Evolutionary conservation across 1,139 yeast genomes (phyloP).

Genomic region (Torulaspora pretoriensis): DNA sequence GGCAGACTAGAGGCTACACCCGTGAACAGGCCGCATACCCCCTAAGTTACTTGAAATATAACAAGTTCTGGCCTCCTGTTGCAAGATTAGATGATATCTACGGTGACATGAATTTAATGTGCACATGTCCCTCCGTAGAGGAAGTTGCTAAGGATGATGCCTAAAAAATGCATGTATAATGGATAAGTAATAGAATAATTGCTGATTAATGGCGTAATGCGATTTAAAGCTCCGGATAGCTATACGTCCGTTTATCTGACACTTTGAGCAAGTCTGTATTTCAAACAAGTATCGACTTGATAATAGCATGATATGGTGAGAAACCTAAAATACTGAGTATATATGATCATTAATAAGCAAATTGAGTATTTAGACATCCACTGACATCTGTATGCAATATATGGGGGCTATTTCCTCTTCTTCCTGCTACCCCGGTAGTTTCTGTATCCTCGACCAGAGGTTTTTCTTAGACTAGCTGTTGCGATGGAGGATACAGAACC

Average conservation of each 20-base stretch:
- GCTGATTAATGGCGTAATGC: neutral
- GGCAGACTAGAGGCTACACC: constrained; percentile 86
- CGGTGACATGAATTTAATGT: constrained; percentile 88
- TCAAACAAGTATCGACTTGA: too few species aligned
- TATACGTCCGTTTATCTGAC: too few species aligned
- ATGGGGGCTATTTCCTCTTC: constrained; percentile 2
- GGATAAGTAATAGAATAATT: neutral
- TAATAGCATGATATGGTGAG: too few species aligned
- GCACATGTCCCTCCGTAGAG: constrained; percentile 87
- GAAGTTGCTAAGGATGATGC: constrained; percentile 44
- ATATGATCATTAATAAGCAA: too few species aligned
- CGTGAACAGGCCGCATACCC: constrained; percentile 95
- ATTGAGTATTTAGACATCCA: too few species aligned
- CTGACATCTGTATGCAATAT: neutral
- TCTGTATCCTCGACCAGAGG: constrained; percentile 9
- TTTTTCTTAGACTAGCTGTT: constrained; percentile 2
- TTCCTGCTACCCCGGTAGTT: constrained; percentile 12
- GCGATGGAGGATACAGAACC: constrained; percentile 5
- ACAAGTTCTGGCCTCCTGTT: constrained; percentile 94
- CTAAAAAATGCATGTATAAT: constrained; percentile 2
- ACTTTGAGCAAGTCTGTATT: too few species aligned
- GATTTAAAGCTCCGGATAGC: neutral
- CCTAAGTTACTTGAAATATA: constrained; percentile 59
- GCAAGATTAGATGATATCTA: constrained; percentile 89
- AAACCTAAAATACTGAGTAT: too few species aligned